phyloP scores from a whole-genome alignment of 495 filamentous ascomycete genomes.

The Penicillium herquei region DNA sequence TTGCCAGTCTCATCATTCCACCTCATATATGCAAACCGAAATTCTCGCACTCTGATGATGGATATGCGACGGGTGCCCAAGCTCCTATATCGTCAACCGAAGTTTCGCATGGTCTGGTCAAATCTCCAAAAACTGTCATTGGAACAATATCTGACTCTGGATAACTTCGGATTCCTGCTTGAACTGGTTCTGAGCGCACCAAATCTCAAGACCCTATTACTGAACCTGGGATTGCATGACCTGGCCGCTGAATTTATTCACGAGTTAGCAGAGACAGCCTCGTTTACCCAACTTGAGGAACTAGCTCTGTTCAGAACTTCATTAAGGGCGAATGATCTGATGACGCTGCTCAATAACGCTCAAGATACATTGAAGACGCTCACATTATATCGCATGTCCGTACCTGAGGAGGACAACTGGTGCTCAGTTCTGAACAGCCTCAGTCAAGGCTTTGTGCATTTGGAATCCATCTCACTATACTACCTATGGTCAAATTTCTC shows the following conservation, averaged over 20 bases:
- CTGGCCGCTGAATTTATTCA: constrained; percentile 29
- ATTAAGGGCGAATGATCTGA: constrained; percentile 16
- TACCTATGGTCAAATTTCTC: constrained; percentile 24
- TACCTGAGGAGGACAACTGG: constrained; percentile 19
- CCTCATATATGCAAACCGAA: constrained; percentile 25
- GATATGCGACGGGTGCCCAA: constrained; percentile 33
- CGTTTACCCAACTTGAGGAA: constrained; percentile 20
- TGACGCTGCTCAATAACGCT: constrained; percentile 12
- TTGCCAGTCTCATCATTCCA: constrained; percentile 26
- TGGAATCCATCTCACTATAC: constrained; percentile 22
- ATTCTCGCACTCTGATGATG: constrained; percentile 29
- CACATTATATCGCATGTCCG: constrained; percentile 22
- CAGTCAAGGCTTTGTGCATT: constrained; percentile 5
- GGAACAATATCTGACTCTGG: constrained; percentile 28
- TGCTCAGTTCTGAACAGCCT: constrained; percentile 15
- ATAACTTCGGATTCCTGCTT: constrained; percentile 29
- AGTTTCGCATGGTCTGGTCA: constrained; percentile 23
- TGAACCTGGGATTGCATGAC: constrained; percentile 27
- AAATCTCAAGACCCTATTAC: constrained; percentile 19
- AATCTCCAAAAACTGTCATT: constrained; percentile 26
- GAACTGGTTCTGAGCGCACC: constrained; percentile 26
- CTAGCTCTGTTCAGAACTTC: constrained; percentile 24
- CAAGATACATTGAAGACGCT: constrained; percentile 14
- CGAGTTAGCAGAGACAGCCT: constrained; percentile 21
- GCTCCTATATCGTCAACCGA: constrained; percentile 25